phyloP scores from a whole-genome alignment of 805 yeast genomes.

The Candida coquimbonensis region DNA sequence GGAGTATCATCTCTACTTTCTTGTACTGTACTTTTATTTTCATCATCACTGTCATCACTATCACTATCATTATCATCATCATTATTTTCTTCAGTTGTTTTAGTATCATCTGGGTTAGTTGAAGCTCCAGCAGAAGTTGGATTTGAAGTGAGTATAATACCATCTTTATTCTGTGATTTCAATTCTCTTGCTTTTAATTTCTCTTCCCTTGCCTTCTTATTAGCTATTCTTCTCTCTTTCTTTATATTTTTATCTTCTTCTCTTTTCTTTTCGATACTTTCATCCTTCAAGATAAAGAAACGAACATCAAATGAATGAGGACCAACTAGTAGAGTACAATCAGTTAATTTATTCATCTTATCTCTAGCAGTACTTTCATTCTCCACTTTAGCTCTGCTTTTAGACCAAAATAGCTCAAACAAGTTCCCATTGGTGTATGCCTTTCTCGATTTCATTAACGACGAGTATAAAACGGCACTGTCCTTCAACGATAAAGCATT shows the following conservation, averaged over 20 bases:
- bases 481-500: constrained; percentile 67
- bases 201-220: constrained; percentile 29
- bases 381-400: constrained; percentile 40
- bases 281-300: constrained; percentile 80
- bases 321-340: constrained; percentile 64
- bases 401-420: constrained; percentile 77
- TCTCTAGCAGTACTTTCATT: constrained; percentile 61
- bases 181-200: constrained; percentile 19
- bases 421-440: constrained; percentile 59
- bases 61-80: constrained; percentile 4
- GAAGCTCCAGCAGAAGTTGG: background rate
- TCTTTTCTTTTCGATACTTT: constrained; percentile 48
- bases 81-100: constrained; percentile 1
- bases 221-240: constrained; percentile 28
- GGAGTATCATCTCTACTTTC: constrained; percentile 2
- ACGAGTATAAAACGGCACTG: constrained; percentile 62
- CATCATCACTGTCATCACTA: constrained; percentile 9
- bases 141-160: background rate
- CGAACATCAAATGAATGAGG: constrained; percentile 78
- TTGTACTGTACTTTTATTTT: constrained; percentile 1
- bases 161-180: background rate
- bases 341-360: constrained; percentile 82
- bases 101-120: background rate
- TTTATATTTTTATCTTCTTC: constrained; percentile 34
- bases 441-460: constrained; percentile 67